phyloP scores from a whole-genome alignment of 2,329 filamentous ascomycete species.

The Paracamarosporium sp. region DNA sequence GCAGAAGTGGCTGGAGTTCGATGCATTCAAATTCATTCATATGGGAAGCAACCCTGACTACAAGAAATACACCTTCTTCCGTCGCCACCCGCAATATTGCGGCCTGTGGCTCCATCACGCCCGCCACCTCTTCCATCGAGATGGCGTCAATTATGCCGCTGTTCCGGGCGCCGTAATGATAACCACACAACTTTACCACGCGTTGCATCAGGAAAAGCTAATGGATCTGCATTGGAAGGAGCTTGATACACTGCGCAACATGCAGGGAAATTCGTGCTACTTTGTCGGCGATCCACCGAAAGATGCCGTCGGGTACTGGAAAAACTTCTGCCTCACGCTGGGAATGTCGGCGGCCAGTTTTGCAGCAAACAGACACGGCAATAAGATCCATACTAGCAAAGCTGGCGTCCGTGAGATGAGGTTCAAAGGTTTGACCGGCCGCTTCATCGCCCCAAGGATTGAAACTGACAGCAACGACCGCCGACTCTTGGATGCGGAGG shows the following conservation, averaged over 20 bases:
- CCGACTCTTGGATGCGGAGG: neutral
- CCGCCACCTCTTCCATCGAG: neutral
- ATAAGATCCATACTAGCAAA: neutral
- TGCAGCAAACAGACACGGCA: neutral
- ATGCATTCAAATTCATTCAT: neutral
- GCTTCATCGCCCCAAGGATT: neutral
- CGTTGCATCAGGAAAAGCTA: neutral
- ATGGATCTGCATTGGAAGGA: neutral
- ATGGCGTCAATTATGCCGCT: neutral
- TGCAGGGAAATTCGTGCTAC: neutral
- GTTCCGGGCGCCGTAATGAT: neutral
- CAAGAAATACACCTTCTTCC: conserved; percentile 1
- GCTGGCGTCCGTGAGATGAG: neutral
- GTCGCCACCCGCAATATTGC: neutral
- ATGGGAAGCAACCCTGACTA: neutral
- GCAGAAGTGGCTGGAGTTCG: neutral
- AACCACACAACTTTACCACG: conserved; percentile 2
- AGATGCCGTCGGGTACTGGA: neutral
- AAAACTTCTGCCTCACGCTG: neutral
- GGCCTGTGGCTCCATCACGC: conserved; percentile 1
- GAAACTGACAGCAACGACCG: neutral
- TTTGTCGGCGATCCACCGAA: conserved; percentile 1
- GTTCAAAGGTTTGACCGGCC: neutral
- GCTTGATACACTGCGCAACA: neutral
- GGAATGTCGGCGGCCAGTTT: conserved; percentile 3